Base-by-base conservation (phyloP, 176 grass and related monocot species). In the Saccharum spontaneum region DNA sequence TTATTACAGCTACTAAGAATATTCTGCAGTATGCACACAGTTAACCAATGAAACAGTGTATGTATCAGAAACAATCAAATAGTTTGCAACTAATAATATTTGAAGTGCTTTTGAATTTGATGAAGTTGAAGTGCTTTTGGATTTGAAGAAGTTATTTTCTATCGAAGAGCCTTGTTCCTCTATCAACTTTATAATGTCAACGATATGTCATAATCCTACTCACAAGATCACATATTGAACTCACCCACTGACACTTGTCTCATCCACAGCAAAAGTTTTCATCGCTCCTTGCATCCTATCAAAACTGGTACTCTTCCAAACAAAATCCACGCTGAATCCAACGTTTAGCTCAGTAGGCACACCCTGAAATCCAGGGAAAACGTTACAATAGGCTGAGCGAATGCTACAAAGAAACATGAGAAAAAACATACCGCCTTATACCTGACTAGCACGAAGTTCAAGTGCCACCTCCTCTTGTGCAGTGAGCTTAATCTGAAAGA, bases 221-320 rank as follows among this genome's bases (percentile, higher is more conserved):
- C 44, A 79, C 23, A 67, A 78, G 49, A 31, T 18, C 44, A 69
- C 74, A 44, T 79, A 78, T 40, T 67, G 9, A 85, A 90, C 97
- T 94, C 80, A 99, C 97, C 97, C 97, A 88, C 97, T 99, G 76
- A 97, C 97, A 91, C 97, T 99, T 69, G 97, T 97, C 84, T 99
- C 97, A 52, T 99, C 97, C 68, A 99, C 92, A 80, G 97, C 97
- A 54, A 99, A 99, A 70, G 88, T 97, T 91, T 99, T 99, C 97
- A 97, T 94, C 18, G 97, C 97, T 57, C 93, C 94, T 91, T 99
- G 97, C 97, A 99, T 99, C 78, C 94, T 89, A 87, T 99, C 97
- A 87, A 99, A 99, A 59, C 97, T 99, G 59, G 97, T 99, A 91
- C 97, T 99, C 76, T 99, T 99, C 97, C 97, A 99, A 73, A 99